Evolutionary conservation across 306 rosid genomes (phyloP).

Genomic region (Prunus campanulata): DNA sequence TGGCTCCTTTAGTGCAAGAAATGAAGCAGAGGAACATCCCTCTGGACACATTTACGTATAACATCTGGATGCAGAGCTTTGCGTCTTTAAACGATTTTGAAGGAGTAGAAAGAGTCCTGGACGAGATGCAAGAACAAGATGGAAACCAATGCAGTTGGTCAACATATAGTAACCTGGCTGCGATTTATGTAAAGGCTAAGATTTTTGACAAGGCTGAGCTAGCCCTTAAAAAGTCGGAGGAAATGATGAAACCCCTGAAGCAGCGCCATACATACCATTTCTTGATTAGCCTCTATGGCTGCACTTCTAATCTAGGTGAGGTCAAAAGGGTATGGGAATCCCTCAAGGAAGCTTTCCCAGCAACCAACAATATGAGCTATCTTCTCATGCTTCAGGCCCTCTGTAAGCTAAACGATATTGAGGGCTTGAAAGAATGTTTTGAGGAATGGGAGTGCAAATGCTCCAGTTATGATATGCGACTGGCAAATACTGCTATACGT

Average conservation of each 20-base stretch:
- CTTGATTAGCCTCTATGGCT: constrained; percentile 64
- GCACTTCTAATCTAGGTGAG: constrained; percentile 53
- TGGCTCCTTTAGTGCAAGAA: constrained; percentile 39
- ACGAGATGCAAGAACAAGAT: constrained; percentile 55
- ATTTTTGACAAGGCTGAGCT: constrained; percentile 57
- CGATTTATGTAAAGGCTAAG: constrained; percentile 63
- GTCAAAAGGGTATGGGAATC: constrained; percentile 64
- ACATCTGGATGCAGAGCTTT: constrained; percentile 74
- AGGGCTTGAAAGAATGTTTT: constrained; percentile 51
- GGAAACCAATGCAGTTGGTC: constrained; percentile 45
- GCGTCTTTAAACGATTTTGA: constrained; percentile 44
- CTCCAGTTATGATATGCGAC: constrained; percentile 50
- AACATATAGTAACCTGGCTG: constrained; percentile 68
- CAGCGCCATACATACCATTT: constrained; percentile 58
- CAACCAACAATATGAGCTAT: constrained; percentile 57
- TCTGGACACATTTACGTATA: constrained; percentile 35
- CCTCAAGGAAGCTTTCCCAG: constrained; percentile 43
- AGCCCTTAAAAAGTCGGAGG: constrained; percentile 52
- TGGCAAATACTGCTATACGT: constrained; percentile 36
- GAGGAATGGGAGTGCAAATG: constrained; percentile 73
- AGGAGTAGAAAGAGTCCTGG: constrained; percentile 48
- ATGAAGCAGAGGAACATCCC: constrained; percentile 62
- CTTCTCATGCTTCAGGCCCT: constrained; percentile 68
- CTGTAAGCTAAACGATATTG: constrained; percentile 54
- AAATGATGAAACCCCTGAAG: constrained; percentile 31